Evolutionary conservation across 2,329 filamentous ascomycete genomes (phyloP).

Genomic region (Lachnellula subtilissima): DNA sequence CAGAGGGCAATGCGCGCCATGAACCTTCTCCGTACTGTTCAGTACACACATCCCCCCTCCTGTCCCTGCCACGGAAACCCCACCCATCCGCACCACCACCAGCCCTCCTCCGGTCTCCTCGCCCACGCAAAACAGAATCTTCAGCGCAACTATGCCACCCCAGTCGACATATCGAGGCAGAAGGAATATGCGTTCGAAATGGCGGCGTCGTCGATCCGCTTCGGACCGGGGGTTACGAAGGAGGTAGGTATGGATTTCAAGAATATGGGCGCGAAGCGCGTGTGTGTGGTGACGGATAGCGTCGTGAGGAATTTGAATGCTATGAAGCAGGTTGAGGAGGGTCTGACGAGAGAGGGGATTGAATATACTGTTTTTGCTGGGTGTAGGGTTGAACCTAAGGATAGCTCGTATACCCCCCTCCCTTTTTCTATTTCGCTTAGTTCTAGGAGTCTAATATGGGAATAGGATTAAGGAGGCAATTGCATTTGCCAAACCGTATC

Average conservation of each 20-base stretch:
- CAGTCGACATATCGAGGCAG: slow-evolving; percentile 63
- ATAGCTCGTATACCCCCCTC: slow-evolving; percentile 64
- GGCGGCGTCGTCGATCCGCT: slow-evolving; percentile 91
- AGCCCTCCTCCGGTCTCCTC: slow-evolving; percentile 34
- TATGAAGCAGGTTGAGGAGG: slow-evolving; percentile 84
- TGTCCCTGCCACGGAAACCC: slow-evolving; percentile 95
- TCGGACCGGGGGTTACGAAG: slow-evolving; percentile 86
- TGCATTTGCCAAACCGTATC: slow-evolving; percentile 72
- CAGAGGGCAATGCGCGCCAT: slow-evolving; percentile 59
- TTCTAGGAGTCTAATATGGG: neutral
- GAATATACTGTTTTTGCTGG: slow-evolving; percentile 76
- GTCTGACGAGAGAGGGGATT: slow-evolving; percentile 71
- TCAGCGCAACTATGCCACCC: slow-evolving; percentile 63
- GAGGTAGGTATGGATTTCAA: slow-evolving; percentile 98
- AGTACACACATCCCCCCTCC: slow-evolving; percentile 79
- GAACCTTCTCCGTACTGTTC: slow-evolving; percentile 79
- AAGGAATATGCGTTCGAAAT: slow-evolving; percentile 99
- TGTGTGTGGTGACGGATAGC: slow-evolving; percentile 86
- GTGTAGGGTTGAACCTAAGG: slow-evolving; percentile 86
- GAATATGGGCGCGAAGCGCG: slow-evolving; percentile 81
- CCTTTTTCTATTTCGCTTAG: neutral
- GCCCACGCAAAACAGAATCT: slow-evolving; percentile 43
- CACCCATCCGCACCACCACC: slow-evolving; percentile 61
- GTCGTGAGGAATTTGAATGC: slow-evolving; percentile 79
- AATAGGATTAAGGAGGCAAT: slow-evolving; percentile 81